phyloP scores from a whole-genome alignment of 768 basidiomycete species.

The Mycena capillaripes region DNA sequence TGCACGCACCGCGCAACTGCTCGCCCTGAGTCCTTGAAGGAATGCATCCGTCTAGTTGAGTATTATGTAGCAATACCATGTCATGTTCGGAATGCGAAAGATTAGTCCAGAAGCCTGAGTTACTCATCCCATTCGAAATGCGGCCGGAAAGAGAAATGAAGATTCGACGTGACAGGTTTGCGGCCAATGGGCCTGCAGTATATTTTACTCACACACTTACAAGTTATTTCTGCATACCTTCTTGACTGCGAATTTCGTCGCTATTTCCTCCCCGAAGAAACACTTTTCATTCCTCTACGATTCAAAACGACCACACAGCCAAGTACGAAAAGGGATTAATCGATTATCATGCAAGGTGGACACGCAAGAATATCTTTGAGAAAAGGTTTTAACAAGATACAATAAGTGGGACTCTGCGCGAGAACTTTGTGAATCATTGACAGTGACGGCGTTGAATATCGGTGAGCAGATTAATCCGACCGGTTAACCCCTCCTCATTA shows the following conservation, averaged over 20 bases:
- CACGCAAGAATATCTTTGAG: neutral
- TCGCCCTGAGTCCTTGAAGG: too few species aligned
- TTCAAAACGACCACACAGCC: neutral
- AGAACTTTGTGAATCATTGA: neutral
- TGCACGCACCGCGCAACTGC: neutral
- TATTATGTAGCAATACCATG: too few species aligned
- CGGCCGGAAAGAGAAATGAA: neutral
- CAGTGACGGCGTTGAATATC: neutral
- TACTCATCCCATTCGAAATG: constrained; percentile 1
- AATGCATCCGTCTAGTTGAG: too few species aligned
- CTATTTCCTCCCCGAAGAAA: too few species aligned
- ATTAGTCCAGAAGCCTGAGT: neutral
- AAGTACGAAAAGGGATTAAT: constrained; percentile 1
- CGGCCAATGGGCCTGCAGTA: neutral
- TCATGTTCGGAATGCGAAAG: too few species aligned
- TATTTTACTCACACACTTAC: too few species aligned
- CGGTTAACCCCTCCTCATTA: neutral
- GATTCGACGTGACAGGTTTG: neutral
- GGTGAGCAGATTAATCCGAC: too few species aligned
- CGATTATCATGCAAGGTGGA: neutral
- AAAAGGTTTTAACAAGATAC: neutral
- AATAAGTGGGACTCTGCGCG: neutral
- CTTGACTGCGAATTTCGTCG: too few species aligned
- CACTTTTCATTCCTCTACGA: neutral
- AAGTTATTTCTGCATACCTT: too few species aligned